phyloP scores from a whole-genome alignment of 495 filamentous ascomycete genomes.

The Barbatosphaeria neglecta region DNA sequence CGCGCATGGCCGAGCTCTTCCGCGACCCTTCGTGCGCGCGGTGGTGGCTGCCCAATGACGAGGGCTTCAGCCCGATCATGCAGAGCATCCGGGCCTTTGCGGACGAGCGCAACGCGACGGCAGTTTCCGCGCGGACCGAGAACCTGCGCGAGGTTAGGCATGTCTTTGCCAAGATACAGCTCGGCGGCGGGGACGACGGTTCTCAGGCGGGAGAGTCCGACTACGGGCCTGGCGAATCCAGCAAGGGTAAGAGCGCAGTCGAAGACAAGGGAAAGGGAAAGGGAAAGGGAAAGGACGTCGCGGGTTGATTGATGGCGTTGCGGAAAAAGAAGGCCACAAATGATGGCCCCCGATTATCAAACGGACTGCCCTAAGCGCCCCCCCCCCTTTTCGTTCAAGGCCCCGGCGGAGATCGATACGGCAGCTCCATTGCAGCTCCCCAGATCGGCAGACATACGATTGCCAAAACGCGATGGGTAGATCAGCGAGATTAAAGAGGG shows the following conservation, averaged over 20 bases:
- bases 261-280: too few relatives aligned
- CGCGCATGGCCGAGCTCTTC: conserved; percentile 61
- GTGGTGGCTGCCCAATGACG: conserved; percentile 84
- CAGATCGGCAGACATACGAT: background rate
- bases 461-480: background rate
- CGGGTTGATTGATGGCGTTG: background rate
- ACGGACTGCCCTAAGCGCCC: background rate
- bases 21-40: conserved; percentile 51
- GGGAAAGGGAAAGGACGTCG: background rate
- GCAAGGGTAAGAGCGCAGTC: too few relatives aligned
- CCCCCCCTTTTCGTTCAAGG: too few relatives aligned
- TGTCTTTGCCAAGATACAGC: conserved; percentile 46
- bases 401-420: too few relatives aligned
- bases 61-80: conserved; percentile 57
- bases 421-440: too few relatives aligned
- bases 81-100: conserved; percentile 67
- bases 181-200: conserved; percentile 10
- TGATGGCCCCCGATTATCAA: background rate
- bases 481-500: background rate
- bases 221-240: too few relatives aligned
- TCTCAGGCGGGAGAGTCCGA: background rate
- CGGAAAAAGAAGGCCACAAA: background rate
- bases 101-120: conserved; percentile 53
- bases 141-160: conserved; percentile 65
- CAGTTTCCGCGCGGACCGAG: conserved; percentile 50